Base-by-base conservation (phyloP, 441 rosid genomes). In the Oxalis stricta region DNA sequence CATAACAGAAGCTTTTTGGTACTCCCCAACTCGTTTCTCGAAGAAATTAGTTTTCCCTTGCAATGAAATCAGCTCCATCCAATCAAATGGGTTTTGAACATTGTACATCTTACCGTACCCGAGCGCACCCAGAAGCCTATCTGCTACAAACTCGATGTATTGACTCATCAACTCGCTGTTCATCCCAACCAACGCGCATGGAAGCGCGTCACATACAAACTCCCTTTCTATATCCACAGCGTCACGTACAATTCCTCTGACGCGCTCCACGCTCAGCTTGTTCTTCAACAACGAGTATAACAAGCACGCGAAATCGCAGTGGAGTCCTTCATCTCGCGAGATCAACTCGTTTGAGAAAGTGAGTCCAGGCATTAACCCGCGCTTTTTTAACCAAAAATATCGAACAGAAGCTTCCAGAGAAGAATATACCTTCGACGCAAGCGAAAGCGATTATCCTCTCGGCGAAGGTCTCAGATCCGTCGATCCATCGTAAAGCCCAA, bases 41-140 rank as follows among this genome's bases (percentile, higher is more conserved):
- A 79, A 79, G 45, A 79, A 79, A 24, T 79, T 75, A 0, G 83
- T 79, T 52, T 75, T 79, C 4, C 87, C 87, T 16, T 79, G 83
- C 36, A 75, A 66, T 0, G 80, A 75, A 5, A 79, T 79, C 20
- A 79, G 48, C 51, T 79, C 83, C 87, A 79, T 70, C 87, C 87
- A 79, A 59, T 79, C 87, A 52, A 79, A 79, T 0, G 87, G 80
- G 7, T 79, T 79, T 0, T 53, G 1, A 41, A 42, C 78, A 33
- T 48, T 53, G 57, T 75, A 79, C 43, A 68, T 44, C 50, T 79
- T 79, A 5, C 68, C 72, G 44, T 38, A 60, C 11, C 78, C 83
- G 5, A 79, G 68, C 23, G 74, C 83, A 10, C 55, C 75, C 59
- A 79, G n/a, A 16, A 75, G 42, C 47, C 87, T 56, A 37, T 79